These are phyloP conservation scores for Aspergillus quadrilineatus DNA, from an alignment of 2,329 filamentous ascomycete species.

Conservation along the genomic window DNA sequence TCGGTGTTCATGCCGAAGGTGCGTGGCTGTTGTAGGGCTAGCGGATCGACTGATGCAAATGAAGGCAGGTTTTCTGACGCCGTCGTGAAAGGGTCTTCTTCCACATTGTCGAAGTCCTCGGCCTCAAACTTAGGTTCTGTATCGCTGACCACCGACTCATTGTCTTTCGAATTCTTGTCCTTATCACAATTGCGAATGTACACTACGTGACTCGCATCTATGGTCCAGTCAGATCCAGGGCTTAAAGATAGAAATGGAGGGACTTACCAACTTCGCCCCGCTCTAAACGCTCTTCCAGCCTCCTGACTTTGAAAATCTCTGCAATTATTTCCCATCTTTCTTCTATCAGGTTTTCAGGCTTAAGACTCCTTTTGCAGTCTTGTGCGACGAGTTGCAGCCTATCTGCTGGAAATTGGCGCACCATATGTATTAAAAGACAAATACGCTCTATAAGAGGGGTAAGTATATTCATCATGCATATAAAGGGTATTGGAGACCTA, in stretches of 20 bases:
- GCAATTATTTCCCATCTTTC: slow-evolving; percentile 40
- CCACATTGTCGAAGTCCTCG: slow-evolving; percentile 30
- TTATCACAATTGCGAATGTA: slow-evolving; percentile 41
- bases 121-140: slow-evolving; percentile 20
- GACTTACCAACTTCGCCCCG: slow-evolving; percentile 42
- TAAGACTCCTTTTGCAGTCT: slow-evolving; percentile 41
- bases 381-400: slow-evolving; percentile 42
- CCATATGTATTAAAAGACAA: slow-evolving; percentile 41
- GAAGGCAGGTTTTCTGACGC: slow-evolving; percentile 27
- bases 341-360: slow-evolving; percentile 34
- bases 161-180: slow-evolving; percentile 33
- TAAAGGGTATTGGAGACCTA: slow-evolving; percentile 28
- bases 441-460: slow-evolving; percentile 31
- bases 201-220: slow-evolving; percentile 37
- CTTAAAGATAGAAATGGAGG: neutral
- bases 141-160: slow-evolving; percentile 27
- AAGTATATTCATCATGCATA: neutral
- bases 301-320: slow-evolving; percentile 43
- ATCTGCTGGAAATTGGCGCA: slow-evolving; percentile 41
- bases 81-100: slow-evolving; percentile 29
- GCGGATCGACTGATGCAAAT: slow-evolving; percentile 28
- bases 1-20: slow-evolving; percentile 22
- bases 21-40: slow-evolving; percentile 22
- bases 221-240: neutral
- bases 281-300: slow-evolving; percentile 42